Base-by-base conservation (phyloP, 108 stramenopile species). In the Parmales sp. region DNA sequence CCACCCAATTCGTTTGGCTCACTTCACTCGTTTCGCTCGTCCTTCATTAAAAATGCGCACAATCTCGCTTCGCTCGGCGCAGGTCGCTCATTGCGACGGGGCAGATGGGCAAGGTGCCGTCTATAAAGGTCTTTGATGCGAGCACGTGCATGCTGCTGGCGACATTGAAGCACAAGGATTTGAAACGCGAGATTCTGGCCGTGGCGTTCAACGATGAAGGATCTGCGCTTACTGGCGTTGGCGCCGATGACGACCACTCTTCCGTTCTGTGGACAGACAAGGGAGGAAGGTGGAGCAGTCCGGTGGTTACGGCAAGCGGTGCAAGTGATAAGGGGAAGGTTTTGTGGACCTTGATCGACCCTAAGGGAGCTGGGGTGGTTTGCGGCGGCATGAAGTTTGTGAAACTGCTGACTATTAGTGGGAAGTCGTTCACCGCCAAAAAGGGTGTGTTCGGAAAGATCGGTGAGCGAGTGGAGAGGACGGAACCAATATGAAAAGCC, bases 51-150 rank as follows among this genome's bases (percentile, higher is more conserved):
- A n/a, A n/a, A n/a, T n/a, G n/a, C n/a, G n/a, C n/a, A n/a, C n/a
- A n/a, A n/a, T n/a, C n/a, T n/a, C n/a, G n/a, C n/a, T n/a, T n/a
- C n/a, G n/a, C n/a, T n/a, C n/a, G n/a, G n/a, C n/a, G n/a, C n/a
- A n/a, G n/a, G 20, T 26, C 48, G 19, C 37, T 66, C 9, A n/a
- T 73, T 37, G 67, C 67, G 13, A 73, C 72, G 6, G 72, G 64
- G 20, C 38, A 65, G 7, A 41, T 39, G 39, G 64, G 64, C 38
- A 38, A 41, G 16, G 4, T 2, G n/a, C 37, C 67, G 0, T 11
- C 9, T n/a, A 65, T 73, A n/a, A 29, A 66, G 28, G 37, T 73
- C 1, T 73, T 67, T 67, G 72, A 73, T 48, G 13, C 72, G 19
- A 34, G 22, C 41, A 67, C 66, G 6, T 64, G 72, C n/a, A 11